Evolutionary conservation across 768 basidiomycete species (phyloP), one percentile per base, ranked within the genome.

Genomic region (Daedalea quercina): DNA sequence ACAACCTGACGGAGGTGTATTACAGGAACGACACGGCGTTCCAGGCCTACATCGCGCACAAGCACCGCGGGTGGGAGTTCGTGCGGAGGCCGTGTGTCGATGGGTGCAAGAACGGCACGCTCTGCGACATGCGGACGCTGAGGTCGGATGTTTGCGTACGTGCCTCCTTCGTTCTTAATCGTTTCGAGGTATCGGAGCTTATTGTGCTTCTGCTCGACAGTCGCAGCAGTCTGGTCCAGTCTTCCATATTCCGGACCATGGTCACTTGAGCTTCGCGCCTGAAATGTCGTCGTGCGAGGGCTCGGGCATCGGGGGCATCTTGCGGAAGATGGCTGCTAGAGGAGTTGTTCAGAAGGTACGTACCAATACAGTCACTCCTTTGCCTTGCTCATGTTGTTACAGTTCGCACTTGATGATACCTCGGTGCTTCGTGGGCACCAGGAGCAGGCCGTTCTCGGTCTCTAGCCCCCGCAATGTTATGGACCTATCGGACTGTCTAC

Each of bases 1-100:
- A 84, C 61, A 66, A 67, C 42, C 70, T 83, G 8, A 83, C 82
- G 0, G 80, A 81, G 51, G 74, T 68, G 0, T 78, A 82, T 54
- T 73, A 66, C 40, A 53, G 63, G 19, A 76, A 81, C 58, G 73
- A 77, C 35, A 64, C 65, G 13, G 70, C 73, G 3, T 78, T 76
- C 56, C 62, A 75, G 40, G 61, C 73, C 31, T 82, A 74, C 66
- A 76, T 75, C 57, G 67, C 65, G 22, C 75, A 74, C 57, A 65
- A 71, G 35, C 71, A 69, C 9, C 64, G 75, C n/a, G 76, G 73
- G 23, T 66, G 65, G 12, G 57, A 64, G 17, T 67, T 73, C 13
- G 51, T 53, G 19, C 4, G 28, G 28, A 9, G 47, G 22, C 46
- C 66, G 4, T 76, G 76, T 47, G 62, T 64, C 26, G 70, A 60